A percentile compares a stretch with the other conserved stretches of the same genome.
phyloP scores from a whole-genome alignment of 257 asterid species.

The Plectranthus barbatus region DNA sequence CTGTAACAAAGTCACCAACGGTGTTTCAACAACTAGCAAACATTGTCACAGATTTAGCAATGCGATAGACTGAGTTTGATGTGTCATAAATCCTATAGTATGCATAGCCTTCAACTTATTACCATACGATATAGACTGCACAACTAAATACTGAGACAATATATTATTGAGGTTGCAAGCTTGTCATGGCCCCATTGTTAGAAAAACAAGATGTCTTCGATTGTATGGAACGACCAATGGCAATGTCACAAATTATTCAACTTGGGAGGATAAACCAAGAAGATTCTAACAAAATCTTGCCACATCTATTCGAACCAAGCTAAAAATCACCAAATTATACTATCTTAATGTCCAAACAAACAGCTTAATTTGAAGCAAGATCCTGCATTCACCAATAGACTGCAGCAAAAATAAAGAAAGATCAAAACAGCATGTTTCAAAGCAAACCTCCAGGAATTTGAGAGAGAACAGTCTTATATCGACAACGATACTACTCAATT shows the following conservation, averaged over 20 bases:
- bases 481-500: neutral
- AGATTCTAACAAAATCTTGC: neutral
- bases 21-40: neutral
- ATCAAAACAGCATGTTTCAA: neutral
- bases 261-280: neutral
- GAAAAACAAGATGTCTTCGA: too few species aligned
- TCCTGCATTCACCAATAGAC: neutral
- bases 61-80: too few species aligned
- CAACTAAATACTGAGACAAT: neutral
- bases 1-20: slow-evolving; percentile 26
- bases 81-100: neutral
- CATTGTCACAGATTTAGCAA: neutral
- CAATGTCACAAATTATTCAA: neutral
- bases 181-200: neutral
- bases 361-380: neutral
- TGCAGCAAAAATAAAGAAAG: neutral
- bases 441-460: neutral
- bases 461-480: neutral
- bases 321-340: neutral
- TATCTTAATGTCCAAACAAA: neutral
- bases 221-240: too few species aligned
- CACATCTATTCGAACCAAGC: neutral
- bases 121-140: neutral
- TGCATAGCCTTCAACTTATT: neutral
- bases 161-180: too few species aligned